These are phyloP conservation scores for Cryptococcus depauperatus DNA, from an alignment of 1,284 basidiomycete species.

Conservation along the genomic window DNA sequence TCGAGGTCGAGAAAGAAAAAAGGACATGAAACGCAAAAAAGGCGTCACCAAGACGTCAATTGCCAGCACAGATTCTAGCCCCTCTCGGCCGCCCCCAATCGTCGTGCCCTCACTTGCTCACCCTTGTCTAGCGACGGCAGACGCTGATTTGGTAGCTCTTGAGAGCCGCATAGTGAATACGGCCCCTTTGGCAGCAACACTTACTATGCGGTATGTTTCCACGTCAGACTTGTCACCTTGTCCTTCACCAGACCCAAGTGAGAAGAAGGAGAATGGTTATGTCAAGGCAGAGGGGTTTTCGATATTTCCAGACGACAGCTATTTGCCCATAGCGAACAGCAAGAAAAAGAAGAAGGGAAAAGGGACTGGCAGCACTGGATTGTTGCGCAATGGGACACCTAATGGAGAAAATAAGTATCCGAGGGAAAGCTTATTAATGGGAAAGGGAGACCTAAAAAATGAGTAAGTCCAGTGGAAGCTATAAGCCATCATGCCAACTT, in stretches of 20 bases:
- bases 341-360: constrained; percentile 31
- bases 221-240: no score
- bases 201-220: no score
- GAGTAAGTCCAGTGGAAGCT: no score
- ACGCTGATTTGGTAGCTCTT: no score
- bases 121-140: no score
- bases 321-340: constrained; percentile 17
- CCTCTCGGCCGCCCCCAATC: constrained; percentile 1
- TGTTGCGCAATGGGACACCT: not conserved
- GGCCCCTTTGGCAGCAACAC: no score
- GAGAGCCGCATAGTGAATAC: no score
- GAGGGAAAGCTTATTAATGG: no score
- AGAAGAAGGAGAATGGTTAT: not conserved
- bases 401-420: no score
- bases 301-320: constrained; percentile 35
- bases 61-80: not conserved
- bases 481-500: no score
- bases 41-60: constrained; percentile 3
- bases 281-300: constrained; percentile 22
- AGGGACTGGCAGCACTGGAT: constrained; percentile 1
- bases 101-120: constrained; percentile 15
- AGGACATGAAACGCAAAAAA: constrained; percentile 23
- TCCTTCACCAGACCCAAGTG: no score
- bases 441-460: no score
- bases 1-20: constrained; percentile 27